Conservation (phyloP, 176 grass and related monocot genomes). For the Rhynchospora pubera region DNA sequence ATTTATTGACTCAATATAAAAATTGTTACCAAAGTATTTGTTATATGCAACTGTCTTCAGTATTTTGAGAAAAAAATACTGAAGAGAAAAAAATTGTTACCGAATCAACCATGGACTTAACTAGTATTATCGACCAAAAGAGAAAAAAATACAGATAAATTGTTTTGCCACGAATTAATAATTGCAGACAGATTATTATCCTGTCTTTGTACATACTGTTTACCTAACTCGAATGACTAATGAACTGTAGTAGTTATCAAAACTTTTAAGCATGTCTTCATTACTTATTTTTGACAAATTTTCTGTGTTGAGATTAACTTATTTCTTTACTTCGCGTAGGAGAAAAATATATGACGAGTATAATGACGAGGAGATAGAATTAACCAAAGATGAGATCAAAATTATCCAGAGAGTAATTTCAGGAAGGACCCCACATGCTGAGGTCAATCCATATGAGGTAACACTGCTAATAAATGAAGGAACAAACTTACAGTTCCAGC, state of each 20-base stretch:
- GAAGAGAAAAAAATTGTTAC: too few relatives aligned
- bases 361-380: constrained; percentile 86
- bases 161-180: neutral
- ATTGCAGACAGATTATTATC: neutral
- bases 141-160: neutral
- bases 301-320: constrained; percentile 2
- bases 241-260: neutral
- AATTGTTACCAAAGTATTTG: neutral
- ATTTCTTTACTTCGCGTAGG: constrained; percentile 39
- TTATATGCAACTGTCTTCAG: neutral
- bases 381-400: constrained; percentile 83
- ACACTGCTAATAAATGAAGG: neutral
- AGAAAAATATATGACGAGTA: constrained; percentile 73
- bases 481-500: too few relatives aligned
- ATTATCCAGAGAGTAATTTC: constrained; percentile 73
- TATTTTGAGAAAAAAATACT: too few relatives aligned
- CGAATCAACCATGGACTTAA: neutral
- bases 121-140: neutral
- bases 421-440: constrained; percentile 78
- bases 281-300: constrained; percentile 12
- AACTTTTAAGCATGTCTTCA: neutral
- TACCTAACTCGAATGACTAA: neutral
- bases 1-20: neutral
- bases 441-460: constrained; percentile 91
- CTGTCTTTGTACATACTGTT: neutral